Conservation (phyloP, 257 asterid species). For the Plectranthus barbatus region DNA sequence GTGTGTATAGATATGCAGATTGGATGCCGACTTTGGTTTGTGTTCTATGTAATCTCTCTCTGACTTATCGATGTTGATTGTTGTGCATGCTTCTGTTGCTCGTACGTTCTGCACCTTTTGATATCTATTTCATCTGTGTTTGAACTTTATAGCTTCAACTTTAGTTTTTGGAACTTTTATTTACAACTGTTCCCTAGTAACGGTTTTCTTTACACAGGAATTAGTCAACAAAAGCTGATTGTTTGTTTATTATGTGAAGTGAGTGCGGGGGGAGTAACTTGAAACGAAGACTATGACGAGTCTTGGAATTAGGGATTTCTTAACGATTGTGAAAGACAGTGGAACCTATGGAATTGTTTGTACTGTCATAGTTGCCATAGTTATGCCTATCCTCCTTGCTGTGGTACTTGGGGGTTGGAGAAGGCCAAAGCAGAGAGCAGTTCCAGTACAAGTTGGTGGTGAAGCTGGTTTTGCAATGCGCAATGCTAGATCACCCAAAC, state of each 20-base stretch:
- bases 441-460: slow-evolving; percentile 61
- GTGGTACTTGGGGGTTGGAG: slow-evolving; percentile 42
- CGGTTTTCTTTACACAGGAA: slow-evolving; percentile 10
- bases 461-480: slow-evolving; percentile 71
- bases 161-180: too few relatives aligned
- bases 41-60: background rate
- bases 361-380: slow-evolving; percentile 49
- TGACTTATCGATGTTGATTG: background rate
- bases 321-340: slow-evolving; percentile 34
- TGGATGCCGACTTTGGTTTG: background rate
- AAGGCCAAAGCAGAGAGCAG: slow-evolving; percentile 73
- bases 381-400: slow-evolving; percentile 53
- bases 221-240: slow-evolving; percentile 11
- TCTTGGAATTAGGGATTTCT: slow-evolving; percentile 23
- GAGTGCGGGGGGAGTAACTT: slow-evolving; percentile 29
- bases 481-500: slow-evolving; percentile 45
- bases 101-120: background rate
- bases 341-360: slow-evolving; percentile 40
- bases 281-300: slow-evolving; percentile 24
- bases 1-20: background rate
- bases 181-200: too few relatives aligned
- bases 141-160: too few relatives aligned
- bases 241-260: slow-evolving; percentile 9
- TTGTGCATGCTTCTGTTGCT: background rate
- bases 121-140: background rate